Conservation (phyloP, 768 basidiomycete genomes). For the Leccinum obscurum region DNA sequence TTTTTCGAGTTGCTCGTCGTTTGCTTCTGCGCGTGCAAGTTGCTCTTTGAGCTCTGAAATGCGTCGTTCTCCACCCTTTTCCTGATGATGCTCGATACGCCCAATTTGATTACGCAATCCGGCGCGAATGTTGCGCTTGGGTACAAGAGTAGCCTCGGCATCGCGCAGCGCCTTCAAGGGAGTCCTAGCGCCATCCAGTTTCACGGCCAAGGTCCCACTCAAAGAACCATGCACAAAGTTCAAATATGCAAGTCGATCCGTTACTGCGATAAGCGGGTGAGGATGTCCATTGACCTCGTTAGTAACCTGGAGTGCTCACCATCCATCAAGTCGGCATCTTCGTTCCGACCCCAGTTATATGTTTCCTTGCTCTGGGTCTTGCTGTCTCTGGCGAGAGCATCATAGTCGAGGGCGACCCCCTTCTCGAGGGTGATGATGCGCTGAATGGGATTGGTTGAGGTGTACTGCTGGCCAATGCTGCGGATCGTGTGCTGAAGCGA, state of each 20-base stretch:
- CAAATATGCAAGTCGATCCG: conserved; percentile 79
- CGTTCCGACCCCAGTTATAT: conserved; percentile 79
- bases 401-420: conserved; percentile 74
- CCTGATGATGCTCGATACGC: conserved; percentile 65
- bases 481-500: conserved; percentile 73
- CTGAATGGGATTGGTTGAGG: conserved; percentile 65
- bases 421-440: conserved; percentile 79
- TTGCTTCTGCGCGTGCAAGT: conserved; percentile 61
- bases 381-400: conserved; percentile 61
- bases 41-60: conserved; percentile 70
- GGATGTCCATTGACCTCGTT: neutral
- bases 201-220: conserved; percentile 55
- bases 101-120: conserved; percentile 60
- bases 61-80: conserved; percentile 64
- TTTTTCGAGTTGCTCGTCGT: conserved; percentile 65
- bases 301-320: conserved; percentile 39
- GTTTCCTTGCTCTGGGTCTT: conserved; percentile 82
- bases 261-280: conserved; percentile 47
- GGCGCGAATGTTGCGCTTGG: conserved; percentile 61
- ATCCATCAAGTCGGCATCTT: conserved; percentile 73
- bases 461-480: conserved; percentile 73
- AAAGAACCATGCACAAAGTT: conserved; percentile 77
- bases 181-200: conserved; percentile 61
- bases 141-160: conserved; percentile 60
- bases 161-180: conserved; percentile 73